A percentile compares a stretch with the other conserved stretches of the same genome.
These are phyloP conservation scores for Coprinellus micaceus DNA, from an alignment of 768 basidiomycete genomes.

Conservation along the genomic window DNA sequence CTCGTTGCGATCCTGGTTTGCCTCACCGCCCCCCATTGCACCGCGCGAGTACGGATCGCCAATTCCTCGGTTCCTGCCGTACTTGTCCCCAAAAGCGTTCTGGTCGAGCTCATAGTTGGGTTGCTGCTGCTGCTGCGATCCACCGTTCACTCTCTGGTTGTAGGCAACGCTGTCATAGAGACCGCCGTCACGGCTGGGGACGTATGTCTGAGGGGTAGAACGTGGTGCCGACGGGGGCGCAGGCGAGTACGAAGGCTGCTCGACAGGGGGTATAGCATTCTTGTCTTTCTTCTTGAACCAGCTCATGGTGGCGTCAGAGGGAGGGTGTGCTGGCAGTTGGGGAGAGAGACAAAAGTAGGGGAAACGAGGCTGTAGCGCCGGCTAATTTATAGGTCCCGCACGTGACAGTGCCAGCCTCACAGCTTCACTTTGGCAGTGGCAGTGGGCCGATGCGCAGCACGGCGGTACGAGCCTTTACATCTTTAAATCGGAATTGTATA, in stretches of 20 bases:
- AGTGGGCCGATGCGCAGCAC: no score
- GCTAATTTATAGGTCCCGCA: conserved; percentile 3
- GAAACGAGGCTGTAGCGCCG: conserved; percentile 1
- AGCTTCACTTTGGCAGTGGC: no score
- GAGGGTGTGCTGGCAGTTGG: conserved; percentile 17
- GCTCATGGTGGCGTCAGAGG: conserved; percentile 41
- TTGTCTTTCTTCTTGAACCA: conserved; percentile 68
- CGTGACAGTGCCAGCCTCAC: conserved; percentile 1
- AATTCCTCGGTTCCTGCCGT: conserved; percentile 49
- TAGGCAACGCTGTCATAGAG: conserved; percentile 36
- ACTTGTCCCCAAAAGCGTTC: conserved; percentile 36
- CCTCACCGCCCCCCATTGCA: conserved; percentile 33
- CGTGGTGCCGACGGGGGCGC: conserved; percentile 35
- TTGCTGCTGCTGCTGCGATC: conserved; percentile 10
- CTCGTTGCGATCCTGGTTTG: conserved; percentile 66
- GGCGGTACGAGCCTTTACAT: no score
- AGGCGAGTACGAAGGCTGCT: conserved; percentile 28
- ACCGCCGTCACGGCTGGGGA: conserved; percentile 68
- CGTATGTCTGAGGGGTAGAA: conserved; percentile 49
- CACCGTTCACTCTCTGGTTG: conserved; percentile 13
- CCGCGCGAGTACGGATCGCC: conserved; percentile 69
- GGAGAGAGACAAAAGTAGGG: neutral
- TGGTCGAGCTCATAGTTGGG: conserved; percentile 13
- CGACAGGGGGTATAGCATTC: conserved; percentile 64
- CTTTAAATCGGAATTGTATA: no score